Conservation (phyloP, 441 rosid species). For the Aleurites moluccanus region DNA sequence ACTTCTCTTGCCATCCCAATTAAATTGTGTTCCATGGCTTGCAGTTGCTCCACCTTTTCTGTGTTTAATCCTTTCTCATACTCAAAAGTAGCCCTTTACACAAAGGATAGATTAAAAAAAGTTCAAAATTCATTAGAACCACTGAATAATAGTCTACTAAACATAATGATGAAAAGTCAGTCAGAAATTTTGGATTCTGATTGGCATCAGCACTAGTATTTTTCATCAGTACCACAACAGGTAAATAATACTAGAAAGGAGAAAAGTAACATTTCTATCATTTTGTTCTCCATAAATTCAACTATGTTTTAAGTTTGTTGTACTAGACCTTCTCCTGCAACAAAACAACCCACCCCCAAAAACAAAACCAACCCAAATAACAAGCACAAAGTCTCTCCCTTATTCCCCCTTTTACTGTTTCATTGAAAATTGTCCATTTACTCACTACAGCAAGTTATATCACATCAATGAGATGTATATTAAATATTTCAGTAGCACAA, state of each 20-base stretch:
- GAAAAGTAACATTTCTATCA: too few species aligned
- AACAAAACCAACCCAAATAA: neutral
- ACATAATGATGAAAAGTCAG: neutral
- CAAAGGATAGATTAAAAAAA: slow-evolving; percentile 7
- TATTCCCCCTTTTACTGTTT: neutral
- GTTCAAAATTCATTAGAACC: neutral
- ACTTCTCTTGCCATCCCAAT: slow-evolving; percentile 63
- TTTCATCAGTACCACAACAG: neutral
- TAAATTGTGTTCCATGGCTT: slow-evolving; percentile 59
- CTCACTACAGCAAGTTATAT: neutral
- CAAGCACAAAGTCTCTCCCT: neutral
- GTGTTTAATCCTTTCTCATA: slow-evolving; percentile 64
- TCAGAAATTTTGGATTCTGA: neutral
- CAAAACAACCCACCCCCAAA: neutral
- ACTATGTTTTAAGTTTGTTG: neutral
- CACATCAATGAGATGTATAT: neutral
- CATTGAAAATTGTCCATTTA: neutral
- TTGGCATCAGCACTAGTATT: neutral
- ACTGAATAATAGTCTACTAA: neutral
- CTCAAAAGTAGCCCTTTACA: slow-evolving; percentile 56
- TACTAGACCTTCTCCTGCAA: neutral
- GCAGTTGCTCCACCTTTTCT: slow-evolving; percentile 56
- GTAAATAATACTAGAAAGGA: neutral
- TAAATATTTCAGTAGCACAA: neutral
- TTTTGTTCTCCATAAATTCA: neutral